These are phyloP conservation scores for Clitopilus hobsonii DNA, from an alignment of 768 basidiomycete genomes.

Conservation along the genomic window DNA sequence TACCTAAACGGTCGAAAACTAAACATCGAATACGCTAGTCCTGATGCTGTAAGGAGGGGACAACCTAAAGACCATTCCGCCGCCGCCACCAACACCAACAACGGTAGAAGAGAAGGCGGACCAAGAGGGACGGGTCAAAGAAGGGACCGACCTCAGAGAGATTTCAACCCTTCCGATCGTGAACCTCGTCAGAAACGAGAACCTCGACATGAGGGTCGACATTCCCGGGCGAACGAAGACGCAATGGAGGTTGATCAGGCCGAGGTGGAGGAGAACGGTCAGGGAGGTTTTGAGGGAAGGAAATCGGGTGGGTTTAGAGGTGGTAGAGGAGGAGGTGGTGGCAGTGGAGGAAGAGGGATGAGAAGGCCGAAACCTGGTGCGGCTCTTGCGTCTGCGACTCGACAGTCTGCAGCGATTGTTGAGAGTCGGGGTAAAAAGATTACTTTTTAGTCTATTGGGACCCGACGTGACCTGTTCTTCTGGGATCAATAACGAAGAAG, in stretches of 20 bases:
- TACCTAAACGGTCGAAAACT: slow-evolving; percentile 79
- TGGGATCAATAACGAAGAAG: no score
- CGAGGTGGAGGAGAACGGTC: slow-evolving; percentile 8
- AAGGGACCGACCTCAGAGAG: not conserved
- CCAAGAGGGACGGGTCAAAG: no score
- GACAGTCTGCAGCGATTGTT: slow-evolving; percentile 73
- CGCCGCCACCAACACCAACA: no score
- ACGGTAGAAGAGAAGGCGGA: no score
- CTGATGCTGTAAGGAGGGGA: slow-evolving; percentile 86
- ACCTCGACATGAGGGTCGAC: no score
- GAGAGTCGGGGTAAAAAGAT: slow-evolving; percentile 68
- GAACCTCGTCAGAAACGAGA: not conserved
- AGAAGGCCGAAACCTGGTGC: slow-evolving; percentile 64
- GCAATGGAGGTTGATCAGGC: not conserved
- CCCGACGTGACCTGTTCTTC: no score
- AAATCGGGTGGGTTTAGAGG: slow-evolving; percentile 31
- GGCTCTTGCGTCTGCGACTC: slow-evolving; percentile 69
- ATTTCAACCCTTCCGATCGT: slow-evolving; percentile 4
- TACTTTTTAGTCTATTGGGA: no score
- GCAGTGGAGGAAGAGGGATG: no score
- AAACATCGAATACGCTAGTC: slow-evolving; percentile 84
- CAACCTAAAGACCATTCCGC: slow-evolving; percentile 42
- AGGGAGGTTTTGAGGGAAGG: slow-evolving; percentile 7
- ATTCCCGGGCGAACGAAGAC: no score
- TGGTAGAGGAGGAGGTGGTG: no score